Evolutionary conservation across 495 filamentous ascomycete species (phyloP).

Genomic region (Cercophora samala): DNA sequence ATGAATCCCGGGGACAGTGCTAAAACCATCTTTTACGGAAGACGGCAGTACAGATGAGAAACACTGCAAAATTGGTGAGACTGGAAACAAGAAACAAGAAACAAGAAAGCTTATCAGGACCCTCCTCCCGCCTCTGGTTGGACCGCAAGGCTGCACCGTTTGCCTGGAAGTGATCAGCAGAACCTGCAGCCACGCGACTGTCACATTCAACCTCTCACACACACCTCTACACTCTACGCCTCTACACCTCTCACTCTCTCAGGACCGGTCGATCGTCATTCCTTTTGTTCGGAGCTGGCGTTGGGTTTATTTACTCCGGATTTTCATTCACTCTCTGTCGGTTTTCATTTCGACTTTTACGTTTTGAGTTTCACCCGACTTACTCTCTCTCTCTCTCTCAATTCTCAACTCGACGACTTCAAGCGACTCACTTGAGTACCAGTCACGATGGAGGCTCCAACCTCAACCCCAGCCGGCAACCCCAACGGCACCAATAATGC

Average conservation of each 20-base stretch:
- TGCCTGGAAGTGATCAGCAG: not conserved
- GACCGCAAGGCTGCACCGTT: not conserved
- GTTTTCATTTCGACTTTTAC: too few species aligned
- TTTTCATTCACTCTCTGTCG: not conserved
- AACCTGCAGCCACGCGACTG: not conserved
- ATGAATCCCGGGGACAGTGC: not conserved
- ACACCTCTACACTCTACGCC: not conserved
- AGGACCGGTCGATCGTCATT: not conserved
- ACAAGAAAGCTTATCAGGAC: not conserved
- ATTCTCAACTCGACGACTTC: not conserved
- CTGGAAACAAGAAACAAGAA: constrained; percentile 1
- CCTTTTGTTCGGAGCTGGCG: not conserved
- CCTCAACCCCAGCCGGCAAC: not conserved
- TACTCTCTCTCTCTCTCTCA: not conserved
- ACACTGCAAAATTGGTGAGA: not conserved
- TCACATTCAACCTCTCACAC: not conserved
- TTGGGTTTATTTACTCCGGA: not conserved
- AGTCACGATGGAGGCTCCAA: not conserved
- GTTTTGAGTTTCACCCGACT: too few species aligned
- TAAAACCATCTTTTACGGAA: not conserved
- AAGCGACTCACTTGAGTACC: not conserved
- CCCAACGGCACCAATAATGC: not conserved
- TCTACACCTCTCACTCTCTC: not conserved
- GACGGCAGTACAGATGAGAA: not conserved
- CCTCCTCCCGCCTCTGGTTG: not conserved